Evolutionary conservation across 2,329 filamentous ascomycete genomes (phyloP).

Genomic region (Amauroascus niger): DNA sequence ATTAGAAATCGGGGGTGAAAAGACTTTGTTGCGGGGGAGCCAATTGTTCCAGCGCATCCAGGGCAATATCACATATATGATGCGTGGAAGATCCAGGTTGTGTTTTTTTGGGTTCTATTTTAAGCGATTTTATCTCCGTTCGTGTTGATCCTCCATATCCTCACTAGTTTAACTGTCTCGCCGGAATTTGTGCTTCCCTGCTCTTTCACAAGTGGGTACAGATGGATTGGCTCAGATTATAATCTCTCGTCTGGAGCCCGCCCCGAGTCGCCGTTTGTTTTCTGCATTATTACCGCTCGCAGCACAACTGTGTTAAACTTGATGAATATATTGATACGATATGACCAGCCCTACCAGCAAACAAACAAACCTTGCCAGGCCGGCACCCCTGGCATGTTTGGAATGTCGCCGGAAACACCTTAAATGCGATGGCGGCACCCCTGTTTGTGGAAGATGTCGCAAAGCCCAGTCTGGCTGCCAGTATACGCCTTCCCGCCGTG

Average conservation of each 20-base stretch:
- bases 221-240: not conserved
- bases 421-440: slow-evolving; percentile 62
- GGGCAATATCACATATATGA: not conserved
- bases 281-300: not conserved
- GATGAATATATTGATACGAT: not conserved
- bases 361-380: slow-evolving; percentile 19
- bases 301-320: not conserved
- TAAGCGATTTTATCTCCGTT: not conserved
- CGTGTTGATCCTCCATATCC: not conserved
- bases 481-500: slow-evolving; percentile 64
- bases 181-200: not conserved
- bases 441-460: slow-evolving; percentile 57
- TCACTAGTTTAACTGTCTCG: not conserved
- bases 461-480: slow-evolving; percentile 52
- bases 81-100: not conserved
- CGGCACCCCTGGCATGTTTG: slow-evolving; percentile 40
- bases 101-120: not conserved
- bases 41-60: no score
- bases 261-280: slow-evolving; percentile 2
- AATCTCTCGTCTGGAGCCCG: not conserved
- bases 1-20: not conserved
- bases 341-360: slow-evolving; percentile 3
- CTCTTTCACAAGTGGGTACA: not conserved
- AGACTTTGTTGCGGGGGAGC: no score
- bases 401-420: slow-evolving; percentile 53